Percentiles rank a stretch among this genome's conserved stretches.
These are phyloP conservation scores for Lathyrus tuberosus DNA, from an alignment of 306 rosid species.

Conservation along the genomic window DNA sequence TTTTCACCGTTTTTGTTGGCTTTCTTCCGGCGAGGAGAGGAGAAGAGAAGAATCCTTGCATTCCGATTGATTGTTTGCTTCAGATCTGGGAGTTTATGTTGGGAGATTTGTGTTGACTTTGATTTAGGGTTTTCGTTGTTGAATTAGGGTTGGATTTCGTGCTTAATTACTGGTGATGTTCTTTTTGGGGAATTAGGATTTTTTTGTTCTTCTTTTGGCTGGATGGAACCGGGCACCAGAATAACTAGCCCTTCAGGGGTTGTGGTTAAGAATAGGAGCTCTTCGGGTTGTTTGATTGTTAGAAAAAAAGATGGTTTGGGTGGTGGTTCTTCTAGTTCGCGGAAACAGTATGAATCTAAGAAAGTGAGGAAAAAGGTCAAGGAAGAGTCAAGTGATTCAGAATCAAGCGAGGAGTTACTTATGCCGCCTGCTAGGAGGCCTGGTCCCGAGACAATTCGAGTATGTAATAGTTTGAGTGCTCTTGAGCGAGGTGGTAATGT, in stretches of 20 bases:
- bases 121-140: conserved; percentile 50
- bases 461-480: conserved; percentile 64
- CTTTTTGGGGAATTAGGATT: conserved; percentile 44
- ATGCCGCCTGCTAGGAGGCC: conserved; percentile 60
- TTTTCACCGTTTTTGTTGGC: conserved; percentile 22
- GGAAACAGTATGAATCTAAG: conserved; percentile 53
- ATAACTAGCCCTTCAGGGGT: conserved; percentile 65
- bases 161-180: conserved; percentile 45
- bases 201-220: not conserved
- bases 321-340: conserved; percentile 55
- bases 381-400: conserved; percentile 65
- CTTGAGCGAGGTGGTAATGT: conserved; percentile 49
- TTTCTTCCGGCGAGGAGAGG: conserved; percentile 18
- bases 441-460: conserved; percentile 71
- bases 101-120: conserved; percentile 23
- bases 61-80: conserved; percentile 38
- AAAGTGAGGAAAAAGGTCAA: conserved; percentile 66
- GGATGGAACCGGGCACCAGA: conserved; percentile 79
- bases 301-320: conserved; percentile 54
- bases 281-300: conserved; percentile 83
- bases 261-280: conserved; percentile 69
- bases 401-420: conserved; percentile 69
- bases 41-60: conserved; percentile 25
- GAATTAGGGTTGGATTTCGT: conserved; percentile 34
- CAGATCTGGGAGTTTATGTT: conserved; percentile 62